Conservation (phyloP, 2,329 filamentous ascomycete species). For the Sarocladiaceae sp. region DNA sequence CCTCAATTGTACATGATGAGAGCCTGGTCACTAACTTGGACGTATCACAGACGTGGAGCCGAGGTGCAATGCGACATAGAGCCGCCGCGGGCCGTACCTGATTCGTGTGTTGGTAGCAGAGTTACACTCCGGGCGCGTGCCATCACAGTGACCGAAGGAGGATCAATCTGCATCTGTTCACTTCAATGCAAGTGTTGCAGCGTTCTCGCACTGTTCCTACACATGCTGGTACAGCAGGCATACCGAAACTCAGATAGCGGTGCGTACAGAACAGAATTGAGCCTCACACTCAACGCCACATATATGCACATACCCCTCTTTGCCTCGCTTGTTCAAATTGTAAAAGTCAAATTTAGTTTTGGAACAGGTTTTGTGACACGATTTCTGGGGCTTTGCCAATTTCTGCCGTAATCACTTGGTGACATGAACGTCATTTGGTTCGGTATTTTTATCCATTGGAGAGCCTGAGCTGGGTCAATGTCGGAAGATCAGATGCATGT, state of each 20-base stretch:
- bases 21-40: background rate
- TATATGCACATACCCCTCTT: background rate
- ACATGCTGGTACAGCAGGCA: no score
- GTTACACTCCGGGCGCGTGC: no score
- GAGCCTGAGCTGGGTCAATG: background rate
- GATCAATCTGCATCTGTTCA: background rate
- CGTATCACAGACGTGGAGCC: no score
- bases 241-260: background rate
- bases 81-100: background rate
- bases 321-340: background rate
- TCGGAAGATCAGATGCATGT: background rate
- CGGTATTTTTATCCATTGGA: no score
- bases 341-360: slow-evolving; percentile 10
- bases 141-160: background rate
- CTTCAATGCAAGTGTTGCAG: background rate
- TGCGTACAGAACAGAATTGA: no score
- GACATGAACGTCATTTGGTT: no score
- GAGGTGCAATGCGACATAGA: background rate
- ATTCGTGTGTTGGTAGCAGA: background rate
- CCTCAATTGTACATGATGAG: background rate
- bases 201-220: no score
- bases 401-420: no score
- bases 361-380: background rate
- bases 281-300: no score
- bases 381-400: no score